Conservation (phyloP, 441 rosid species). For the Adansonia rubrostipa region DNA sequence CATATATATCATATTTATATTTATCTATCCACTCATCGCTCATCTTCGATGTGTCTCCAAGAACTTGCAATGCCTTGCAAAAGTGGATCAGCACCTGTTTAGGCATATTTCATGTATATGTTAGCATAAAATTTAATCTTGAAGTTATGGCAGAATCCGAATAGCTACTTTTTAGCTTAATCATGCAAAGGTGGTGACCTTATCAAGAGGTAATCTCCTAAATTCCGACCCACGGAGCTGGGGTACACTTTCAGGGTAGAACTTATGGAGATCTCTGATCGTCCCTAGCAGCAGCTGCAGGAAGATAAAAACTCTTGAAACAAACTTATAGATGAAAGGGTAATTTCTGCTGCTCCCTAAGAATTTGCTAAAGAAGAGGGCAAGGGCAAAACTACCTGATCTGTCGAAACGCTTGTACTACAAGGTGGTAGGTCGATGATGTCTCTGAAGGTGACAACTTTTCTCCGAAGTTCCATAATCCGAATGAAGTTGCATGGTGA, state of each 20-base stretch:
- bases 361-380: background rate
- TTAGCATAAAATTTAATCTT: constrained; percentile 16
- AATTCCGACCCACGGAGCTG: constrained; percentile 41
- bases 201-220: constrained; percentile 48
- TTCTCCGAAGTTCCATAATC: constrained; percentile 77
- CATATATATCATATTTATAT: constrained; percentile 49
- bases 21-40: constrained; percentile 41
- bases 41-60: constrained; percentile 73
- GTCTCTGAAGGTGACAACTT: constrained; percentile 70
- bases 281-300: constrained; percentile 68
- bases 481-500: constrained; percentile 49
- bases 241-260: constrained; percentile 69
- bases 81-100: constrained; percentile 62
- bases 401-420: constrained; percentile 51
- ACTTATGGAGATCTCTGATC: constrained; percentile 66
- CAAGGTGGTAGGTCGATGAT: constrained; percentile 65
- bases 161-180: background rate
- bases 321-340: background rate
- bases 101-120: constrained; percentile 2
- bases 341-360: background rate
- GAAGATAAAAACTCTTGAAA: constrained; percentile 17
- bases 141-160: background rate
- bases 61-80: constrained; percentile 56
- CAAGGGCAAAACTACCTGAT: constrained; percentile 45
- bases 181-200: constrained; percentile 41